These are phyloP conservation scores for Skeletonema potamos DNA, from an alignment of 108 stramenopile genomes.

Conservation along the genomic window DNA sequence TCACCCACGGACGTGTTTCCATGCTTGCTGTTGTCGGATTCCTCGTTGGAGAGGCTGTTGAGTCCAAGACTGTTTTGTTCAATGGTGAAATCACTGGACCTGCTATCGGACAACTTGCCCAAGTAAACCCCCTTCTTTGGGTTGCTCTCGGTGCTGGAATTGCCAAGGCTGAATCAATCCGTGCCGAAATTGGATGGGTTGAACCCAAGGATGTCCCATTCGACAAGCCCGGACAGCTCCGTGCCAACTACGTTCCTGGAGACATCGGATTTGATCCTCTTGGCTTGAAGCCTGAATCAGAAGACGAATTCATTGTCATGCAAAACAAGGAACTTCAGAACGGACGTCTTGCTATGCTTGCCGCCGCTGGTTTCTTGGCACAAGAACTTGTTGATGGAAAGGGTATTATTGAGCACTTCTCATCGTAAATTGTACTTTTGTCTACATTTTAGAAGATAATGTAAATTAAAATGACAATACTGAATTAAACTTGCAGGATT, in stretches of 20 bases:
- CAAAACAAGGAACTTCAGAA: slow-evolving; percentile 90
- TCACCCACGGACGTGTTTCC: slow-evolving; percentile 65
- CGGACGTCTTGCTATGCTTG: slow-evolving; percentile 85
- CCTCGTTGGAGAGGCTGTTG: slow-evolving; percentile 67
- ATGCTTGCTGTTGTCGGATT: slow-evolving; percentile 57
- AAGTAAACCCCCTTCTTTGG: slow-evolving; percentile 21
- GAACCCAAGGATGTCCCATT: slow-evolving; percentile 42
- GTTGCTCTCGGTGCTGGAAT: slow-evolving; percentile 5
- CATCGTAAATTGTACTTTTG: neutral
- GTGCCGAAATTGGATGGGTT: slow-evolving; percentile 45
- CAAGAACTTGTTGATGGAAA: slow-evolving; percentile 77
- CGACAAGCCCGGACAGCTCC: slow-evolving; percentile 53
- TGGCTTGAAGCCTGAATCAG: slow-evolving; percentile 64
- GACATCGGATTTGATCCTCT: slow-evolving; percentile 86
- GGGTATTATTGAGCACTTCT: slow-evolving; percentile 53
- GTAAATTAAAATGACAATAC: neutral
- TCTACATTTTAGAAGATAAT: neutral
- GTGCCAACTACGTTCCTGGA: slow-evolving; percentile 72
- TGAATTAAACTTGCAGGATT: no score
- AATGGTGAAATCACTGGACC: slow-evolving; percentile 53
- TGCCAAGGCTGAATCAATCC: slow-evolving; percentile 55
- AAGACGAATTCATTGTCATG: slow-evolving; percentile 61
- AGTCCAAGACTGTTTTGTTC: slow-evolving; percentile 68
- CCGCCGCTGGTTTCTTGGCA: slow-evolving; percentile 67
- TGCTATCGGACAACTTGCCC: slow-evolving; percentile 49